Conservation (phyloP, 2,329 filamentous ascomycete species). For the Cladorrhinum sp. region DNA sequence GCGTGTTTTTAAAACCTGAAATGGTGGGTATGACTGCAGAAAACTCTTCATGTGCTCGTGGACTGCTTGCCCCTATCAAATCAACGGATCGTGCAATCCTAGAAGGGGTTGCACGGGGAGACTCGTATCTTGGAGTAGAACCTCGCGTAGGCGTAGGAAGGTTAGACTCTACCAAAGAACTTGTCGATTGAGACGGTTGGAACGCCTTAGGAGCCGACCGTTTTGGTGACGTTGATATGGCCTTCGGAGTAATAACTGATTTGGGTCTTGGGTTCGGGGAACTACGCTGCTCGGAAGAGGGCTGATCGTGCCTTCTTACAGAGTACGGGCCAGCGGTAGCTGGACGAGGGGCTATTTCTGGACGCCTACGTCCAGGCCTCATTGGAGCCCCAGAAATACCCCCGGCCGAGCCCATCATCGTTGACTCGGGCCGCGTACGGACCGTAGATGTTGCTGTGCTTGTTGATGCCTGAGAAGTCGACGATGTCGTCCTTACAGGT, state of each 20-base stretch:
- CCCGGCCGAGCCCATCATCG: conserved; percentile 46
- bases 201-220: conserved; percentile 44
- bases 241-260: conserved; percentile 44
- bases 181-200: conserved; percentile 46
- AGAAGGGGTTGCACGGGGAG: conserved; percentile 39
- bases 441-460: conserved; percentile 37
- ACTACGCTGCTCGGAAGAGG: conserved; percentile 43
- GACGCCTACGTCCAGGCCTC: conserved; percentile 56
- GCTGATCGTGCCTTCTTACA: conserved; percentile 50
- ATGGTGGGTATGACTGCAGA: conserved; percentile 51
- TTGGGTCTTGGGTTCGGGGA: conserved; percentile 45
- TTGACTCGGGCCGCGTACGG: conserved; percentile 43
- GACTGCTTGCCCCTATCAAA: conserved; percentile 36
- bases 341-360: conserved; percentile 57
- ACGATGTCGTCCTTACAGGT: conserved; percentile 45
- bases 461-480: conserved; percentile 36
- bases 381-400: conserved; percentile 64
- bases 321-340: conserved; percentile 66
- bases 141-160: conserved; percentile 44
- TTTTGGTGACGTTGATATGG: conserved; percentile 52
- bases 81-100: conserved; percentile 27
- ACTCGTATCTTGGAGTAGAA: conserved; percentile 36
- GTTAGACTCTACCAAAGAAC: conserved; percentile 44
- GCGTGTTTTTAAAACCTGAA: conserved; percentile 28
- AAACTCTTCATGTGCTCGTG: conserved; percentile 52